These are phyloP conservation scores for Hymenoscyphus fructigenus DNA, from an alignment of 2,329 filamentous ascomycete species.

Conservation along the genomic window DNA sequence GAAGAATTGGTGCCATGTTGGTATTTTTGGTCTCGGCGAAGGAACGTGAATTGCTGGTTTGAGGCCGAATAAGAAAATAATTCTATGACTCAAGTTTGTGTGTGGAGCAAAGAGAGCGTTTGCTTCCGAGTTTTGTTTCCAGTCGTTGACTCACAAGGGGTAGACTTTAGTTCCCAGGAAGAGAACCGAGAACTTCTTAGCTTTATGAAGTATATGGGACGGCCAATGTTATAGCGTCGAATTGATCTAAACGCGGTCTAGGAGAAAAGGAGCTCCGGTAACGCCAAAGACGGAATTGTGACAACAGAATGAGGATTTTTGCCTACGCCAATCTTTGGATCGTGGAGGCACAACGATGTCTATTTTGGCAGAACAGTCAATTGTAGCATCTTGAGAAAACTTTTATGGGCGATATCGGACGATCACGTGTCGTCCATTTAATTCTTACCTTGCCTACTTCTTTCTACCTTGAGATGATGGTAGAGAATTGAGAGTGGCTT, in stretches of 20 bases:
- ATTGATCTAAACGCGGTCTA: not conserved
- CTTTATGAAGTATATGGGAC: not conserved
- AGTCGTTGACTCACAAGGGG: not conserved
- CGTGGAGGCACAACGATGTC: not conserved
- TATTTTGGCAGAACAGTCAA: not conserved
- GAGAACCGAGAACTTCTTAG: not conserved
- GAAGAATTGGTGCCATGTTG: constrained; percentile 33
- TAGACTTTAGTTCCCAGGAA: not conserved
- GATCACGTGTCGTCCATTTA: constrained; percentile 5
- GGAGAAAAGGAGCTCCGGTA: not conserved
- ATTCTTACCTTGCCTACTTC: not conserved
- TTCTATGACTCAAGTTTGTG: not conserved
- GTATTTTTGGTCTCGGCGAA: constrained; percentile 17
- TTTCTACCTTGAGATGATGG: not conserved
- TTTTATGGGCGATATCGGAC: constrained; percentile 12
- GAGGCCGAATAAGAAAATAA: not conserved
- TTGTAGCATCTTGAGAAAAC: not conserved
- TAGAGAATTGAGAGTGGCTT: not conserved
- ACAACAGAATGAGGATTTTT: too few relatives aligned
- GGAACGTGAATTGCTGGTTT: not conserved
- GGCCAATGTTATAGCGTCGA: not conserved
- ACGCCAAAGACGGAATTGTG: not conserved
- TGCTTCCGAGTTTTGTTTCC: not conserved
- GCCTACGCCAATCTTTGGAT: too few relatives aligned
- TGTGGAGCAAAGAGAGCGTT: not conserved